Evolutionary conservation across 2,329 filamentous ascomycete genomes (phyloP), one percentile per base, ranked within the genome.

Genomic region (Epichloe brachyelytri): DNA sequence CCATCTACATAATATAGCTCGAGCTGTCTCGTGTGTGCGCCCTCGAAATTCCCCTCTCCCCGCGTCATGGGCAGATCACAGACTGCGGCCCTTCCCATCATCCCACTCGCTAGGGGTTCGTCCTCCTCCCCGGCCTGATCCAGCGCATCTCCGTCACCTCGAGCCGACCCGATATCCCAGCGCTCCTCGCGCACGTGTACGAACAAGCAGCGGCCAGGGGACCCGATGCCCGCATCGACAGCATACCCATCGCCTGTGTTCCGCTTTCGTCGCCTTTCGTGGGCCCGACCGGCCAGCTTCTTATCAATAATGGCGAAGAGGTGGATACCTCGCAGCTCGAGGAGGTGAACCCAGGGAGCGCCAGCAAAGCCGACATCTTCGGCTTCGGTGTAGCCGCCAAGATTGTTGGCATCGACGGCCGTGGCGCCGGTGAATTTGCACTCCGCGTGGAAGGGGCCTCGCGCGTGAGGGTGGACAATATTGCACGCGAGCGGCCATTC

Each of bases 391-490:
- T 89, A 4, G 77, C 89, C 26, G 86, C 84, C 36, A 88, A 83
- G 69, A 86, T 91, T 57, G 78, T 83, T 52, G 85, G 84, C 48
- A 82, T 91, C 45, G 86, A 91, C 65, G 86, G 86, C 30, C 78
- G 82, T 51, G 81, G 82, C 45, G 81, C 82, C 11, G 80, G 82
- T 33, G 86, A 96, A 63, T 83, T 95, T 61, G 83, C 83, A 52
- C 69, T 98, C 49, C 76, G 95, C 5, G 88, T 98, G 2, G 89
- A 97, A 65, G 93, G 93, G 15, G 75, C 87, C 17, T 77, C 83
- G 56, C 79, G 93, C 40, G 83, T 96, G 56, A 79, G 79, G 55
- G 70, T 96, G 37, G 84, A 88, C 48, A 57, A 50, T 48, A 62
- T 70, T 14, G 76, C 80, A 38, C 83, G 87, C 63, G 87, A 95